Evolutionary conservation across 2,329 filamentous ascomycete species (phyloP).

Genomic region (Arachnomyces sp.): DNA sequence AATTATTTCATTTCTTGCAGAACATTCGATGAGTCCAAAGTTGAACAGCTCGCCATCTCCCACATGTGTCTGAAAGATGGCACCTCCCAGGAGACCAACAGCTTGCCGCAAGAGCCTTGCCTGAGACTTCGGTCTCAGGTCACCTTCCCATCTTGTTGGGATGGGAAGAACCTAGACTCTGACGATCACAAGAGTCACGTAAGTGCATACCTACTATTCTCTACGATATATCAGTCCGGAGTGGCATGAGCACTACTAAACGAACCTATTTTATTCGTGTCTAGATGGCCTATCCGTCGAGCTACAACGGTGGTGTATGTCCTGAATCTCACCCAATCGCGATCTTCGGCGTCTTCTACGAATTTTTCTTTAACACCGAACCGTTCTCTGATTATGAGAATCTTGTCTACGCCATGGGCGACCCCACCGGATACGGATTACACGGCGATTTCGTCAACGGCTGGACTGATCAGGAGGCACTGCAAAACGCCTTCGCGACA

Average conservation of each 20-base stretch:
- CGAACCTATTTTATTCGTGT: too few relatives aligned
- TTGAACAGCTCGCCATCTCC: constrained; percentile 42
- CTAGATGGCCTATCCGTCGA: constrained; percentile 27
- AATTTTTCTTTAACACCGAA: constrained; percentile 50
- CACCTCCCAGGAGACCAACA: constrained; percentile 39
- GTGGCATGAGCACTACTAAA: too few relatives aligned
- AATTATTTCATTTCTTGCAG: neutral
- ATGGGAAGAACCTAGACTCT: constrained; percentile 27
- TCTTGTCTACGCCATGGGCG: constrained; percentile 43
- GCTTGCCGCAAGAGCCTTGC: constrained; percentile 54
- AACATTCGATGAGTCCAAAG: neutral
- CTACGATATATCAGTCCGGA: too few relatives aligned
- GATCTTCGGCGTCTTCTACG: constrained; percentile 53
- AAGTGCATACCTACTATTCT: too few relatives aligned
- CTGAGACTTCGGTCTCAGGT: constrained; percentile 25
- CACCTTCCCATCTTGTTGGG: constrained; percentile 33
- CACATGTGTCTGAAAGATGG: constrained; percentile 50
- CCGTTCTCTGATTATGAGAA: constrained; percentile 39
- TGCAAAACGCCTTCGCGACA: constrained; percentile 31
- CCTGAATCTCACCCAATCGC: constrained; percentile 44
- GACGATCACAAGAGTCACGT: constrained; percentile 25
- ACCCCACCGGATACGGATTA: constrained; percentile 46
- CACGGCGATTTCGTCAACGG: constrained; percentile 50
- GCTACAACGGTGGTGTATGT: constrained; percentile 27
- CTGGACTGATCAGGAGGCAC: constrained; percentile 33